Percentiles rank a stretch among this genome's conserved stretches.
phyloP scores from a whole-genome alignment of 2,329 filamentous ascomycete species.

The Epichloe festucae region DNA sequence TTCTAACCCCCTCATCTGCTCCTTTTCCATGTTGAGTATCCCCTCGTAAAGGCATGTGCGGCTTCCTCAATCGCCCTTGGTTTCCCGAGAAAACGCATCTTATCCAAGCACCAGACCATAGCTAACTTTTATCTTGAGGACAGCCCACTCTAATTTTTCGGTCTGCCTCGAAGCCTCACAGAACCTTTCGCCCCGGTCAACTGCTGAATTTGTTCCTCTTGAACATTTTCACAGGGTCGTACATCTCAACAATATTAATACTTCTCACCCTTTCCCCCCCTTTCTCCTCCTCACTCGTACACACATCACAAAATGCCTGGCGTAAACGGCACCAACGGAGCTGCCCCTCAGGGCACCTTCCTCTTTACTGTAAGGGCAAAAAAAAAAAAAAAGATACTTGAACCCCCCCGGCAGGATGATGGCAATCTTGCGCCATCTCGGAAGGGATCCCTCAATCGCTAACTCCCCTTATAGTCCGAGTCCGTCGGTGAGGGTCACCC shows the following conservation, averaged over 20 bases:
- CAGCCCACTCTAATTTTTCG: not conserved
- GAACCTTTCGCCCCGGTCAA: not conserved
- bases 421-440: not conserved
- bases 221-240: not conserved
- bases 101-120: not conserved
- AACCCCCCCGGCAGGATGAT: not conserved
- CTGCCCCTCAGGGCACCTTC: constrained; percentile 50
- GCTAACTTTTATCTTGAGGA: not conserved
- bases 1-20: not conserved
- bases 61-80: not conserved
- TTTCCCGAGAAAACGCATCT: not conserved
- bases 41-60: constrained; percentile 1
- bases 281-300: constrained; percentile 10
- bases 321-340: constrained; percentile 35
- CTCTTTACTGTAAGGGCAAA: constrained; percentile 57
- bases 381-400: not conserved
- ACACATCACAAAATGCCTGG: constrained; percentile 33
- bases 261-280: not conserved
- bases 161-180: not conserved
- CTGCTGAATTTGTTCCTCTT: not conserved
- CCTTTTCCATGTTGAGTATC: not conserved
- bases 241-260: not conserved
- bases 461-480: constrained; percentile 47
- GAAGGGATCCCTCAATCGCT: constrained; percentile 5
- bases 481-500: constrained; percentile 85